phyloP scores from a whole-genome alignment of 2,329 filamentous ascomycete genomes.

The Botrytis fabae region DNA sequence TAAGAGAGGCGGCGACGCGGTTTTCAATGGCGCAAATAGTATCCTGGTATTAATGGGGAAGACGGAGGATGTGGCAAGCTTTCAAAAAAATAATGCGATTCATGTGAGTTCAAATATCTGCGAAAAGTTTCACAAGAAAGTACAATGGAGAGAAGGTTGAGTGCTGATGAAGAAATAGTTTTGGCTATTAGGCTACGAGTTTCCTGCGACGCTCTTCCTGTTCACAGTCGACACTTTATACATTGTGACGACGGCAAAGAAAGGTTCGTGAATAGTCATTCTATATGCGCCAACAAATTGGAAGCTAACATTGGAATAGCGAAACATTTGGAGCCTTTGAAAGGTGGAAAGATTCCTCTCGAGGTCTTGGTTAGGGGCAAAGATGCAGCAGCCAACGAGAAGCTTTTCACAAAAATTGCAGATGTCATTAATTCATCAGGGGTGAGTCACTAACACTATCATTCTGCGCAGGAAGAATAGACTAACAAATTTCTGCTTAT shows the following conservation, averaged over 20 bases:
- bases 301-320: conserved; percentile 55
- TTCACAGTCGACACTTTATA: conserved; percentile 86
- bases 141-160: not conserved
- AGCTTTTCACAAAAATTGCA: conserved; percentile 80
- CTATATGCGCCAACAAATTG: conserved; percentile 10
- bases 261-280: conserved; percentile 59
- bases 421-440: conserved; percentile 86
- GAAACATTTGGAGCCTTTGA: conserved; percentile 88
- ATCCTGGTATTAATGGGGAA: conserved; percentile 93
- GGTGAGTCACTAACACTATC: conserved; percentile 53
- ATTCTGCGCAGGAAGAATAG: not conserved
- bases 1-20: conserved; percentile 79
- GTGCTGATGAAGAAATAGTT: conserved; percentile 58
- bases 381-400: conserved; percentile 86
- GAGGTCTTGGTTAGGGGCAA: conserved; percentile 92
- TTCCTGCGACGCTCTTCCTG: conserved; percentile 91
- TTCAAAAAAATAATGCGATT: conserved; percentile 94
- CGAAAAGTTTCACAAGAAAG: not conserved
- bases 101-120: conserved; percentile 64
- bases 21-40: conserved; percentile 84
- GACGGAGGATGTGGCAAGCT: conserved; percentile 81
- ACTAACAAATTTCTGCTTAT: conserved; percentile 27
- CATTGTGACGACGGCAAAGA: conserved; percentile 94
- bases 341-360: conserved; percentile 87
- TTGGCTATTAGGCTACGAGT: conserved; percentile 98